phyloP scores from a whole-genome alignment of 2,329 filamentous ascomycete species.

The Lecanosticta acicola region DNA sequence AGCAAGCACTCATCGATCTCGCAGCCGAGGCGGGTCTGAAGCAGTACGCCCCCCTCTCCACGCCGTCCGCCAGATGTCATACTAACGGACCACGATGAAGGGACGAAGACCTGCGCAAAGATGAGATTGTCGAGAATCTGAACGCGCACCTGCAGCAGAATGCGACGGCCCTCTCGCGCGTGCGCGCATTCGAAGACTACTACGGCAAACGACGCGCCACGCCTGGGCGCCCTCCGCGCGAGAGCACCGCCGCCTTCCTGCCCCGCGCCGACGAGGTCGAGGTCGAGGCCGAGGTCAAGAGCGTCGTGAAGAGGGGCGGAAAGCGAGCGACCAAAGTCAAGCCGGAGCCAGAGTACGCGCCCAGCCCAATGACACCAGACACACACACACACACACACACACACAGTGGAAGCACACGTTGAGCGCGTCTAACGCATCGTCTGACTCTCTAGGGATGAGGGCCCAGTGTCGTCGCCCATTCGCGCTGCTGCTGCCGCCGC shows the following conservation, averaged over 20 bases:
- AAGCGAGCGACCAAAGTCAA: slow-evolving; percentile 32
- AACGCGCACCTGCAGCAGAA: slow-evolving; percentile 69
- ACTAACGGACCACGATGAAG: slow-evolving; percentile 14
- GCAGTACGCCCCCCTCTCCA: slow-evolving; percentile 19
- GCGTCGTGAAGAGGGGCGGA: slow-evolving; percentile 25
- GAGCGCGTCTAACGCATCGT: slow-evolving; percentile 2
- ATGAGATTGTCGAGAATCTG: slow-evolving; percentile 69
- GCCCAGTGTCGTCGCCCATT: slow-evolving; percentile 16
- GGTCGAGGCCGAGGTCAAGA: slow-evolving; percentile 23
- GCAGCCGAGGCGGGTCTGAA: slow-evolving; percentile 27
- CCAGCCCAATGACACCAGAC: no score
- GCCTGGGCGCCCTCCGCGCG: slow-evolving; percentile 39
- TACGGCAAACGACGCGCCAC: slow-evolving; percentile 55
- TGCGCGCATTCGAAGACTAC: slow-evolving; percentile 66
- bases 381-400: background rate
- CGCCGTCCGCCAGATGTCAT: background rate
- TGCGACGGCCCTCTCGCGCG: slow-evolving; percentile 56
- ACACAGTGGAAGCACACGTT: background rate
- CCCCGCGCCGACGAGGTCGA: slow-evolving; percentile 23
- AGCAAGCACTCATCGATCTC: slow-evolving; percentile 28
- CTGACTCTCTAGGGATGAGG: slow-evolving; percentile 20
- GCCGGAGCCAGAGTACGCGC: slow-evolving; percentile 32
- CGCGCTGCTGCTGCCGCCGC: slow-evolving; percentile 4
- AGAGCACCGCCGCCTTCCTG: slow-evolving; percentile 18
- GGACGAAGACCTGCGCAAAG: slow-evolving; percentile 63